phyloP scores from a whole-genome alignment of 2,329 filamentous ascomycete species.

The Colletotrichum incanum region DNA sequence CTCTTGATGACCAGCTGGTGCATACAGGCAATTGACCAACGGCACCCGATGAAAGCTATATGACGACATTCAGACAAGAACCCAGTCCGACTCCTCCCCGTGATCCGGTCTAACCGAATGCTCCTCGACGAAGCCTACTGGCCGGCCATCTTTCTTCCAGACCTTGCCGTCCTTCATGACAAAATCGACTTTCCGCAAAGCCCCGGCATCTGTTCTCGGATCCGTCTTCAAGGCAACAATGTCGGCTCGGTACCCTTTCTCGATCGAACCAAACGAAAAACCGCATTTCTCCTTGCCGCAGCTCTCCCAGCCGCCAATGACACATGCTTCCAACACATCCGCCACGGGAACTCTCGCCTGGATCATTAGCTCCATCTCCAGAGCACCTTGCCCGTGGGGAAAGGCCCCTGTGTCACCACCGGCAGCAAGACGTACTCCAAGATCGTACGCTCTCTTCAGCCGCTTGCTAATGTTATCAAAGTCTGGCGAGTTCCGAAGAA shows the following conservation, averaged over 20 bases:
- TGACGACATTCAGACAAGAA: conserved; percentile 39
- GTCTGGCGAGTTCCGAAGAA: conserved; percentile 44
- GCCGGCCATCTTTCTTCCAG: conserved; percentile 59
- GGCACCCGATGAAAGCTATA: conserved; percentile 6
- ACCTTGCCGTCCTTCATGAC: conserved; percentile 72
- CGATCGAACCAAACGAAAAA: conserved; percentile 66
- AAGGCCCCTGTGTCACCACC: conserved; percentile 70
- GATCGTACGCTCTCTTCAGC: conserved; percentile 61
- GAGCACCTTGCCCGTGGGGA: conserved; percentile 66
- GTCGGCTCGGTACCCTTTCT: conserved; percentile 65
- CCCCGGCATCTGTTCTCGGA: conserved; percentile 56
- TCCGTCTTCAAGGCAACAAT: conserved; percentile 65
- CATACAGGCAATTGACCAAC: conserved; percentile 1
- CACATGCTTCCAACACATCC: conserved; percentile 66
- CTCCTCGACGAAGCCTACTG: conserved; percentile 30
- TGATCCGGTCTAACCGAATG: not conserved
- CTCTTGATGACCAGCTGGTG: not conserved
- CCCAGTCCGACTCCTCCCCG: conserved; percentile 40
- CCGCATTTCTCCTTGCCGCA: conserved; percentile 69
- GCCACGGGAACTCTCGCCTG: conserved; percentile 65
- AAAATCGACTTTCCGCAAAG: conserved; percentile 65
- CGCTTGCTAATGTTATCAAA: conserved; percentile 51
- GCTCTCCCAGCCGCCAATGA: conserved; percentile 68
- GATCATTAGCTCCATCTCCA: conserved; percentile 70
- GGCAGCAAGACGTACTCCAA: conserved; percentile 65